A percentile compares a stretch with the other conserved stretches of the same genome.
Evolutionary conservation across 768 basidiomycete species (phyloP).

Genomic region (Gymnopilus junonius): DNA sequence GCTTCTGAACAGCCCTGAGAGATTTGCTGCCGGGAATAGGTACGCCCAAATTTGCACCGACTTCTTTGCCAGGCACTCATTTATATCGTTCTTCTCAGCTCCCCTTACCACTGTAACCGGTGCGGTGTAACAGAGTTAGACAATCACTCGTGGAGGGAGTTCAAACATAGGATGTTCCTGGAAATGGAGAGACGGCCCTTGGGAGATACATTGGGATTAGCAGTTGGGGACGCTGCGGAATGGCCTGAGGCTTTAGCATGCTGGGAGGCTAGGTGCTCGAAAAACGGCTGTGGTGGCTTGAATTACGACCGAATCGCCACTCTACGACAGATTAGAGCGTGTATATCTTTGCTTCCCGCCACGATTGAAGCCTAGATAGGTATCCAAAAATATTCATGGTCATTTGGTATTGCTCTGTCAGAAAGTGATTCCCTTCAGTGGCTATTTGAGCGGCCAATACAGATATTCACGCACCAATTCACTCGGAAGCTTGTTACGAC

Average conservation of each 20-base stretch:
- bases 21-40: conserved; percentile 58
- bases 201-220: conserved; percentile 55
- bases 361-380: conserved; percentile 33
- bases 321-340: conserved; percentile 58
- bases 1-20: conserved; percentile 61
- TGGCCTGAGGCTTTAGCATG: conserved; percentile 66
- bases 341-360: conserved; percentile 56
- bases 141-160: conserved; percentile 64
- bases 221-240: conserved; percentile 47
- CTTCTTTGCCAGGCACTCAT: conserved; percentile 7
- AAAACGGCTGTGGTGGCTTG: conserved; percentile 51
- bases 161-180: conserved; percentile 57
- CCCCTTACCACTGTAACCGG: conserved; percentile 50
- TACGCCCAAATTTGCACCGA: conserved; percentile 19
- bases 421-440: not conserved
- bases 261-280: conserved; percentile 64
- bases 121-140: conserved; percentile 58
- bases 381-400: not conserved
- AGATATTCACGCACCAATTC: not conserved
- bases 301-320: conserved; percentile 66
- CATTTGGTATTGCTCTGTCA: not conserved
- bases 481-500: not conserved
- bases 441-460: too few species aligned
- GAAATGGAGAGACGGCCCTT: conserved; percentile 65
- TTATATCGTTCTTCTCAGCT: conserved; percentile 22